Base-by-base conservation (phyloP, 2,329 filamentous ascomycete genomes). In the Immersiporthe knoxdaviesiana region DNA sequence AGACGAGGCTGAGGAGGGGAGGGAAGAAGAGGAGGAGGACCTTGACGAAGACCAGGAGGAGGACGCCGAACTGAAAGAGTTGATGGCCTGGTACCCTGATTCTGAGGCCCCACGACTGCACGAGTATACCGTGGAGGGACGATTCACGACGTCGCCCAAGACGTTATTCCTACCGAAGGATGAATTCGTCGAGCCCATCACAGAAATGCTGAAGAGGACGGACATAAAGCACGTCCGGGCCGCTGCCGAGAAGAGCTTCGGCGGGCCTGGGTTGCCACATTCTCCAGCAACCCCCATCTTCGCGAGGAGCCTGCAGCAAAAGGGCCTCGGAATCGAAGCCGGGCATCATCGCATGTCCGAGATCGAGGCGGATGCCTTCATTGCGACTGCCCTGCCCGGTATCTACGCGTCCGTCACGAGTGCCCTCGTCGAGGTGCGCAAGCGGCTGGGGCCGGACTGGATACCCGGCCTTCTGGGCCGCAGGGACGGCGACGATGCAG, bases 131-230 rank as follows among this genome's bases (percentile, higher is more conserved):
- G 78, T 85, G 1, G 84, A 89, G 56, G 94, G 92, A n/a, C 89
- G 90, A 71, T 97, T 91, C 77, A 85, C 88, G 63, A 93, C 92
- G 0, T 85, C 83, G 30, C 92, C 94, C 1, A 86, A 86, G 54
- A 97, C 94, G 11, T 79, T 97, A 18, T 84, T 87, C n/a, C 81
- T 97, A 3, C 94, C 95, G 0, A 86, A 88, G 72, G 82, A 84
- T n/a, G 83, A 87, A 2, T 85, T 97, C 54, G 85, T 92, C 11
- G 81, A 86, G 3, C 94, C 94, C 0, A 89, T 97, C 24, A 84
- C 87, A 1, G 80, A 86, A 5, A 83, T 97, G 2, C 83, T 98
- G 2, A 84, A 84, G 18, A 83, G 90, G 67, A 87, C 89, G 66
- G 87, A 93, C 68, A 87, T 90, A 58, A 91, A 89, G 68, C 96